A percentile compares a stretch with the other conserved stretches of the same genome.
These are phyloP conservation scores for Serendipita sp. DNA, from an alignment of 768 basidiomycete genomes.

Conservation along the genomic window DNA sequence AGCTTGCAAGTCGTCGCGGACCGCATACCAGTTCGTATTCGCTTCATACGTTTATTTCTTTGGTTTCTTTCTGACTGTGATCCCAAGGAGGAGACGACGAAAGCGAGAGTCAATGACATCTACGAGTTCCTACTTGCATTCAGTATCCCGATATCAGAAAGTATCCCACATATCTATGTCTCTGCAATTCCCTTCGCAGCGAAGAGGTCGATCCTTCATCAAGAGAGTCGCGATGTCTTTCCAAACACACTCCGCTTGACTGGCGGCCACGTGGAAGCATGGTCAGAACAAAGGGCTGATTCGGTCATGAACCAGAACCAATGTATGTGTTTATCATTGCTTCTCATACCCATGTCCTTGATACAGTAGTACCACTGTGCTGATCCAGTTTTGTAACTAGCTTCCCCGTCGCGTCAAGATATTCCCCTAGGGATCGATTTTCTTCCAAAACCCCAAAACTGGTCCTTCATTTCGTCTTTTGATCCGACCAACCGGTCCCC, in stretches of 20 bases:
- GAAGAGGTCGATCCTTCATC: background rate
- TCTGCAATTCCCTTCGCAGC: background rate
- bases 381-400: background rate
- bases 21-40: background rate
- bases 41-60: too few species aligned
- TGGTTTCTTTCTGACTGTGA: background rate
- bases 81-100: background rate
- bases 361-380: background rate
- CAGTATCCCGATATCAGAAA: background rate
- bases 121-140: background rate
- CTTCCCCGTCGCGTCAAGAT: background rate
- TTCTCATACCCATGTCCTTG: background rate
- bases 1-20: background rate
- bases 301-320: background rate
- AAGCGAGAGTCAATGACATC: background rate
- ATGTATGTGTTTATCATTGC: background rate
- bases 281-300: too few species aligned
- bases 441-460: background rate
- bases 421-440: background rate
- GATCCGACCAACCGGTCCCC: background rate
- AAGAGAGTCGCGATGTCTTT: too few species aligned
- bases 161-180: background rate
- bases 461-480: background rate
- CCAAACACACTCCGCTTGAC: too few species aligned
- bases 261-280: too few species aligned